These are phyloP conservation scores for Botrytis elliptica DNA, from an alignment of 2,329 filamentous ascomycete species.

Conservation along the genomic window DNA sequence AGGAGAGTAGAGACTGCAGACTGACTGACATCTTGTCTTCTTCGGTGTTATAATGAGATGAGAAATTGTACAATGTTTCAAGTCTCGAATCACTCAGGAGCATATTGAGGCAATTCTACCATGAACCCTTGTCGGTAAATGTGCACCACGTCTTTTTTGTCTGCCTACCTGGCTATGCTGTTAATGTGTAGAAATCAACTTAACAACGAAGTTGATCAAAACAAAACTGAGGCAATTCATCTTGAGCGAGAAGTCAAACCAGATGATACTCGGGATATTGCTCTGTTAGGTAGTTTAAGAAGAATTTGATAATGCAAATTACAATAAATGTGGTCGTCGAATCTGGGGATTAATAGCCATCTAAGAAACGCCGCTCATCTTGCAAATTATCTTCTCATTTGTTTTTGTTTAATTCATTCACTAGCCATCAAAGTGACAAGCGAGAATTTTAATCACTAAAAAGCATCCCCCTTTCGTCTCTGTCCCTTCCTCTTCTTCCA, in stretches of 20 bases:
- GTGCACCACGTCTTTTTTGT: not conserved
- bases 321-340: not conserved
- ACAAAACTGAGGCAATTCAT: not conserved
- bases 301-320: not conserved
- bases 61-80: not conserved
- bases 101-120: not conserved
- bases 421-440: not conserved
- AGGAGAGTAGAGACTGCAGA: accelerated
- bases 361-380: not conserved
- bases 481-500: not conserved
- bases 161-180: no score
- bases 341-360: no score
- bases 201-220: not conserved
- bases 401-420: accelerated
- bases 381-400: not conserved
- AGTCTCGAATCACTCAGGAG: not conserved
- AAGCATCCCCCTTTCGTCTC: not conserved
- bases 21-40: not conserved
- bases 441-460: not conserved
- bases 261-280: not conserved
- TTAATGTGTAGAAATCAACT: not conserved
- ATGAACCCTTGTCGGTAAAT: not conserved
- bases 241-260: not conserved
- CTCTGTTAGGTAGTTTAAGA: not conserved
- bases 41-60: not conserved